These are phyloP conservation scores for Corynespora cassiicola DNA, from an alignment of 2,329 filamentous ascomycete genomes.

Conservation along the genomic window DNA sequence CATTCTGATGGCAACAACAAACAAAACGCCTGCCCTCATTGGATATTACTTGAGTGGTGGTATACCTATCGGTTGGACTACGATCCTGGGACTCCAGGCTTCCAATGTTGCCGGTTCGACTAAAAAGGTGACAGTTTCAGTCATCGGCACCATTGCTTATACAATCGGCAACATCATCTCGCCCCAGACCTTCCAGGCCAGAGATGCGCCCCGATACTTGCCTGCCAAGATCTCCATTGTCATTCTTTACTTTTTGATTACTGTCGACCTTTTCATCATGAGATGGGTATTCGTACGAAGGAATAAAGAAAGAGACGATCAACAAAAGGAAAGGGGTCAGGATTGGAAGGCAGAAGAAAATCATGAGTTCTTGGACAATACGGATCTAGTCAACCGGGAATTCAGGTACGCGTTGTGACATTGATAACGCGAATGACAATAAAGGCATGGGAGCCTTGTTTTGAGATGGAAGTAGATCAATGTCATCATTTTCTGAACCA, in stretches of 20 bases:
- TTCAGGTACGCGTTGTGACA: slow-evolving; percentile 27
- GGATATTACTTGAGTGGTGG: slow-evolving; percentile 48
- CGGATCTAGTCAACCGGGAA: slow-evolving; percentile 23
- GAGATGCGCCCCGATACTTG: slow-evolving; percentile 31
- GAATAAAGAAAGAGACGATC: slow-evolving; percentile 18
- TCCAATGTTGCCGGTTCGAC: slow-evolving; percentile 41
- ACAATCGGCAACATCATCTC: slow-evolving; percentile 52
- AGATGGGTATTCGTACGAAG: slow-evolving; percentile 22
- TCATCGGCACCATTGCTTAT: slow-evolving; percentile 42
- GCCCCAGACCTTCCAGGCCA: slow-evolving; percentile 50
- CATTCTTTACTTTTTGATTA: slow-evolving; percentile 41
- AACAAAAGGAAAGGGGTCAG: slow-evolving; percentile 10
- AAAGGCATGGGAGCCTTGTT: too few species aligned
- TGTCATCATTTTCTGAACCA: too few species aligned
- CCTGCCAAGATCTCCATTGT: slow-evolving; percentile 54
- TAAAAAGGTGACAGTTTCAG: slow-evolving; percentile 45
- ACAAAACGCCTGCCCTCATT: slow-evolving; percentile 43
- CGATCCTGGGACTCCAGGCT: slow-evolving; percentile 45
- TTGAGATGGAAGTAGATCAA: too few species aligned
- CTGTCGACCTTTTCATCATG: slow-evolving; percentile 32
- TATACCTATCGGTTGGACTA: slow-evolving; percentile 49
- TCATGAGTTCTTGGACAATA: slow-evolving; percentile 25
- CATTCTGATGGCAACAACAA: slow-evolving; percentile 48
- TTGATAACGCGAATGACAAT: too few species aligned
- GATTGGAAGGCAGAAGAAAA: slow-evolving; percentile 21